phyloP scores from a whole-genome alignment of 495 filamentous ascomycete species.

The Lasiosphaeria hispida region DNA sequence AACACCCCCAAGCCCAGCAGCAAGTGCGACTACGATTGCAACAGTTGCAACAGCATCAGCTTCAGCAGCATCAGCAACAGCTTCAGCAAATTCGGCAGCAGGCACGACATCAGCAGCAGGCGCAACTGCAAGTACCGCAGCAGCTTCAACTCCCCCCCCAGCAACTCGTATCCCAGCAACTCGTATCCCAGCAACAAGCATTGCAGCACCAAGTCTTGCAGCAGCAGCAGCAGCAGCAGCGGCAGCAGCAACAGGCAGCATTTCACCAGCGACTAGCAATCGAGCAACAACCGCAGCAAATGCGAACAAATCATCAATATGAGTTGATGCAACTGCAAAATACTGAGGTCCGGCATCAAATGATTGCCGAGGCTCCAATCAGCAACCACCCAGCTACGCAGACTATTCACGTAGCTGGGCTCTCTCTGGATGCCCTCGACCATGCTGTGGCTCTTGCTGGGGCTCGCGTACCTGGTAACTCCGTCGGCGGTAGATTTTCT shows the following conservation, averaged over 20 bases:
- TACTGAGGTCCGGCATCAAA: no score
- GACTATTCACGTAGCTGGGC: no score
- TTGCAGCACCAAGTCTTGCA: no score
- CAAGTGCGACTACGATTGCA: slow-evolving; percentile 34
- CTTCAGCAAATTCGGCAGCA: slow-evolving; percentile 18
- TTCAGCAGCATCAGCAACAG: slow-evolving; percentile 18
- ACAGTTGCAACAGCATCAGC: slow-evolving; percentile 31
- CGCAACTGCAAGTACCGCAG: slow-evolving; percentile 6
- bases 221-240: not conserved
- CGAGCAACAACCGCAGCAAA: not conserved
- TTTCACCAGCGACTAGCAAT: slow-evolving; percentile 4
- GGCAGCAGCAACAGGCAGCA: not conserved
- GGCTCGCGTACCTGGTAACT: not conserved
- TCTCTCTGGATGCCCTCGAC: no score
- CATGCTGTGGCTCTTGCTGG: not conserved
- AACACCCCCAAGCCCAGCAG: slow-evolving; percentile 22
- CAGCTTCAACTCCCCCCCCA: not conserved
- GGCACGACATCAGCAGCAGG: slow-evolving; percentile 22
- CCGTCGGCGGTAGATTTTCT: not conserved
- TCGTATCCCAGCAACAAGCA: not conserved
- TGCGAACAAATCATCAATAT: not conserved
- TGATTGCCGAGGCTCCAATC: no score
- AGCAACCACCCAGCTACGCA: no score
- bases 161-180: not conserved
- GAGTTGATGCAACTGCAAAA: no score